A percentile compares a stretch with the other conserved stretches of the same genome.
Evolutionary conservation across 805 yeast genomes (phyloP).

Genomic region (Candida taoyuanica): DNA sequence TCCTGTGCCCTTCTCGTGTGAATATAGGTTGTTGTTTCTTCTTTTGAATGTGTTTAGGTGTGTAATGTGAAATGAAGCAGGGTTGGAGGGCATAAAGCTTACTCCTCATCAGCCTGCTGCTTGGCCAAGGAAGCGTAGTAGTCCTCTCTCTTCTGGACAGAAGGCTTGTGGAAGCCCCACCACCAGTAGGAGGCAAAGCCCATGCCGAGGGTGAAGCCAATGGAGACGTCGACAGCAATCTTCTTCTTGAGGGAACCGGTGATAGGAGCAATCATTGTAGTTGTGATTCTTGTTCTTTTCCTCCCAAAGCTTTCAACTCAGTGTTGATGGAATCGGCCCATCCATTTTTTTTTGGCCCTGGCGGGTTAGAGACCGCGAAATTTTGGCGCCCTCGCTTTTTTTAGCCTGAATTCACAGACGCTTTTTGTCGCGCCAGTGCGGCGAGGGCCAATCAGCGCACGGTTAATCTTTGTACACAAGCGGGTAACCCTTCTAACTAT

Average conservation of each 20-base stretch:
- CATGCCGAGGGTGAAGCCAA: constrained; percentile 63
- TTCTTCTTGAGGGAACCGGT: constrained; percentile 79
- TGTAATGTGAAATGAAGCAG: background rate
- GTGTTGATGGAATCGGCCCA: background rate
- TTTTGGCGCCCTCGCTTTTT: too few species aligned
- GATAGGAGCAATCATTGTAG: constrained; percentile 72
- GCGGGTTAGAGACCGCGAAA: too few species aligned
- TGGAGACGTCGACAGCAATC: constrained; percentile 70
- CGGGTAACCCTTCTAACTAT: constrained; percentile 10
- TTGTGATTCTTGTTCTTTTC: constrained; percentile 2
- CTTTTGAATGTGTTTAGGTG: background rate
- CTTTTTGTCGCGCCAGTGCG: too few species aligned
- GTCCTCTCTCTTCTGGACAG: constrained; percentile 73
- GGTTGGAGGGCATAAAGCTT: background rate
- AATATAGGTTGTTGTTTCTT: background rate
- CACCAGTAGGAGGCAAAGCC: constrained; percentile 74
- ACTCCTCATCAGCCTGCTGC: constrained; percentile 19
- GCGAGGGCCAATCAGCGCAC: constrained; percentile 18
- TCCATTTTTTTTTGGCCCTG: constrained; percentile 2
- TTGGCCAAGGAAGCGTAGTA: constrained; percentile 48
- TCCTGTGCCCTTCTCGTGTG: constrained; percentile 1
- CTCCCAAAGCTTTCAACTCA: background rate
- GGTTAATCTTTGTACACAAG: background rate
- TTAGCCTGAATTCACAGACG: too few species aligned
- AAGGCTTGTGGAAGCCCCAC: constrained; percentile 76